Evolutionary conservation across 139 green algal species (phyloP).

Genomic region (Chloropicon primus): DNA sequence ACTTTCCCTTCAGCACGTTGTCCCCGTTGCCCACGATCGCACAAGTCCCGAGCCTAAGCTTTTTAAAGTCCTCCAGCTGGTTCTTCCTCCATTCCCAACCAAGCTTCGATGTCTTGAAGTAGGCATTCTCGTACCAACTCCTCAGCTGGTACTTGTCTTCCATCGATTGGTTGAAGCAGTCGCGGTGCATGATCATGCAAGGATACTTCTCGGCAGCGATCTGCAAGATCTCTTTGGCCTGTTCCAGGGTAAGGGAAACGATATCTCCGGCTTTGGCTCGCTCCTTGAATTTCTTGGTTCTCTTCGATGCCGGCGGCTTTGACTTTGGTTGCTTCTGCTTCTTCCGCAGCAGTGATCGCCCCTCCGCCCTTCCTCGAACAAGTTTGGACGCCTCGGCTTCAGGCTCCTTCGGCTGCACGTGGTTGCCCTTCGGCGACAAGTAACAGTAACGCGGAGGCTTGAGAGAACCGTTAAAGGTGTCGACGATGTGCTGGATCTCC

Average conservation of each 20-base stretch:
- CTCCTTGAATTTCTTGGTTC: not conserved
- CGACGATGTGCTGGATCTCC: not conserved
- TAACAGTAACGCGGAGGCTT: not conserved
- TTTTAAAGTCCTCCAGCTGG: not conserved
- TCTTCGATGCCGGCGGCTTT: not conserved
- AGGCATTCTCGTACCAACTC: not conserved
- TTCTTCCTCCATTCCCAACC: not conserved
- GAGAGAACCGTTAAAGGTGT: not conserved
- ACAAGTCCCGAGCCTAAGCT: slow-evolving; percentile 9
- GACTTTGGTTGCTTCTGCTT: not conserved
- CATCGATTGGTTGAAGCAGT: not conserved
- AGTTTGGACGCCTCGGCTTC: not conserved
- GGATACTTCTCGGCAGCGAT: not conserved
- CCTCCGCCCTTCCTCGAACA: not conserved
- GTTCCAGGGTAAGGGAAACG: not conserved
- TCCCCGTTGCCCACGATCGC: slow-evolving; percentile 15
- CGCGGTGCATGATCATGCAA: not conserved
- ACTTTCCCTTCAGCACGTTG: slow-evolving; percentile 9
- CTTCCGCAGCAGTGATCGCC: not conserved
- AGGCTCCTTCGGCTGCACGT: not conserved
- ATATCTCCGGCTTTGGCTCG: not conserved
- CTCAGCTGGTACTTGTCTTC: not conserved
- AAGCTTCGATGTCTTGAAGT: not conserved
- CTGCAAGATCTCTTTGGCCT: not conserved
- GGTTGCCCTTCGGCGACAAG: not conserved